Evolutionary conservation across 73 alveolate species (phyloP).

Genomic region (Strombidium stylifer): DNA sequence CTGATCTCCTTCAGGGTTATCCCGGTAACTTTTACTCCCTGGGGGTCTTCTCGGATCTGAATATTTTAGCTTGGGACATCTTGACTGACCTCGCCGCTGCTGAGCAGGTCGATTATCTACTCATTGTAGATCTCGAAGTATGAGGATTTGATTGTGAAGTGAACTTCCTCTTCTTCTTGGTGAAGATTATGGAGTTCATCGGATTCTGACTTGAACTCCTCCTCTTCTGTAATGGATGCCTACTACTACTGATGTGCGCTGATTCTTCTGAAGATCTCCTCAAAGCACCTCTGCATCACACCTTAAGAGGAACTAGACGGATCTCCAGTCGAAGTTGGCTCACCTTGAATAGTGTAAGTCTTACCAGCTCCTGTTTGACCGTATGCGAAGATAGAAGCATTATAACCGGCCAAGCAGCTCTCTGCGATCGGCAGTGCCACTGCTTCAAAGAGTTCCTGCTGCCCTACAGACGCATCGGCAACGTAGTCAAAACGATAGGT

Average conservation of each 20-base stretch:
- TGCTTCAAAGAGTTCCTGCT: conserved; percentile 70
- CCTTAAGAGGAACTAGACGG: conserved; percentile 51
- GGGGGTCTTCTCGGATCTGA: too few species aligned
- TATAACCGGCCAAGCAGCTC: conserved; percentile 86
- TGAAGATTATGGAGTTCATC: too few species aligned
- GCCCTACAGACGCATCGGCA: conserved; percentile 71
- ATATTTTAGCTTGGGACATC: too few species aligned
- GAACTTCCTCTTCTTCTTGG: too few species aligned
- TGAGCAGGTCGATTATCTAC: conserved; percentile 56
- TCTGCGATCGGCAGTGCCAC: conserved; percentile 80
- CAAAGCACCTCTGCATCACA: conserved; percentile 76
- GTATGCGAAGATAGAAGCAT: conserved; percentile 95
- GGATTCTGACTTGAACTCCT: too few species aligned
- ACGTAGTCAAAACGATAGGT: conserved; percentile 73
- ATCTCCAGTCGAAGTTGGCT: background rate
- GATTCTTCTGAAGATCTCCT: conserved; percentile 49
- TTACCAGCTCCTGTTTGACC: conserved; percentile 99
- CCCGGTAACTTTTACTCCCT: too few species aligned
- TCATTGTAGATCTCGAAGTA: conserved; percentile 81
- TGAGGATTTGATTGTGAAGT: conserved; percentile 58
- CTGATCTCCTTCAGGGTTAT: too few species aligned
- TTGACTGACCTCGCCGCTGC: too few species aligned
- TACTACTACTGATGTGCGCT: too few species aligned
- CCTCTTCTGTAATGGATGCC: too few species aligned
- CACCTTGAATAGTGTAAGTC: conserved; percentile 96